phyloP scores from a whole-genome alignment of 768 basidiomycete genomes.

The Chiua virens region DNA sequence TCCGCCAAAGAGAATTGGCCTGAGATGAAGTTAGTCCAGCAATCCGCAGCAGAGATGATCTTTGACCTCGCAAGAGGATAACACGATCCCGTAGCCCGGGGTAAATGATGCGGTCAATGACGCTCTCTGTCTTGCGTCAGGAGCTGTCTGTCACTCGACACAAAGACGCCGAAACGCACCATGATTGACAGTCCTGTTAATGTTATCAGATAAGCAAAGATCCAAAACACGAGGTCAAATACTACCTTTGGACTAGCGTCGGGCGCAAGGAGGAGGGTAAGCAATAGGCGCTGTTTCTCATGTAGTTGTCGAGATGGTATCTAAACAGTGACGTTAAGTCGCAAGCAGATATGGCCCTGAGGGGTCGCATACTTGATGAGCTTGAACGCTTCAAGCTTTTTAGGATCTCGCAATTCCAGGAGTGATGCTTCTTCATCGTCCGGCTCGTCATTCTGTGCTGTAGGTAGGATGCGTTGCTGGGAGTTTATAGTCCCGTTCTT shows the following conservation, averaged over 20 bases:
- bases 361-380: constrained; percentile 62
- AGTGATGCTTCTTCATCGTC: constrained; percentile 52
- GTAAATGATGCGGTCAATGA: constrained; percentile 89
- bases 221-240: not conserved
- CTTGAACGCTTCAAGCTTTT: constrained; percentile 77
- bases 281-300: constrained; percentile 81
- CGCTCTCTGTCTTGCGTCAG: constrained; percentile 58
- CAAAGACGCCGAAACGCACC: constrained; percentile 43
- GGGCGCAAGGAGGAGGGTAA: constrained; percentile 86
- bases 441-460: constrained; percentile 41
- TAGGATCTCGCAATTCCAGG: constrained; percentile 50
- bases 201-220: constrained; percentile 2
- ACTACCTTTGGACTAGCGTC: constrained; percentile 81
- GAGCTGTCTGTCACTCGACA: not conserved
- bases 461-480: constrained; percentile 25
- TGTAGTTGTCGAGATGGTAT: constrained; percentile 91
- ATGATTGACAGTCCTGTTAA: constrained; percentile 74
- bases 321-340: constrained; percentile 35
- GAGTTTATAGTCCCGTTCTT: constrained; percentile 24
- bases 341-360: not conserved
- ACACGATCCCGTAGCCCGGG: constrained; percentile 89
- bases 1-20: constrained; percentile 80
- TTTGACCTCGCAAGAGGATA: constrained; percentile 77
- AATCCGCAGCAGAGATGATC: constrained; percentile 18
- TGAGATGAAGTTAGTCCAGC: constrained; percentile 29